A percentile compares a stretch with the other conserved stretches of the same genome.
Evolutionary conservation across 768 basidiomycete species (phyloP).

Genomic region (Amyloporia xantha): DNA sequence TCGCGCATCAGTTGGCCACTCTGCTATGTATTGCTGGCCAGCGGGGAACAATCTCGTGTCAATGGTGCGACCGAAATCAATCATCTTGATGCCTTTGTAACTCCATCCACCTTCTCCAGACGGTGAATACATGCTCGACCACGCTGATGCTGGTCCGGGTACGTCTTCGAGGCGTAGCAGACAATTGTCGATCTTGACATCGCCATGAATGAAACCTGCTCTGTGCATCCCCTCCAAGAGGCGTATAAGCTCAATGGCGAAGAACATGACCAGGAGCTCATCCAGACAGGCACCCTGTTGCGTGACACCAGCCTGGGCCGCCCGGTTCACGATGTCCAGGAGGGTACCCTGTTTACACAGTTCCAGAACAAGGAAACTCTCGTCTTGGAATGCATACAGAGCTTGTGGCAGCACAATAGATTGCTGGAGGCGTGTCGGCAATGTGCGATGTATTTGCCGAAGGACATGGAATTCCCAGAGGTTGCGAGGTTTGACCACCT

Average conservation of each 20-base stretch:
- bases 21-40: slow-evolving; percentile 74
- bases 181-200: slow-evolving; percentile 99
- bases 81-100: slow-evolving; percentile 82
- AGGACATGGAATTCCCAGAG: slow-evolving; percentile 92
- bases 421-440: slow-evolving; percentile 50
- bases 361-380: slow-evolving; percentile 85
- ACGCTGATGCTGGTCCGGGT: slow-evolving; percentile 59
- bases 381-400: slow-evolving; percentile 80
- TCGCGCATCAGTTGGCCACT: slow-evolving; percentile 84
- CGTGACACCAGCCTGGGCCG: slow-evolving; percentile 64
- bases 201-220: slow-evolving; percentile 90
- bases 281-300: slow-evolving; percentile 81
- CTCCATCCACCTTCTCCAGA: slow-evolving; percentile 80
- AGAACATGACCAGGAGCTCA: slow-evolving; percentile 92
- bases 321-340: slow-evolving; percentile 86
- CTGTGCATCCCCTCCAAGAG: slow-evolving; percentile 77
- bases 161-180: slow-evolving; percentile 86
- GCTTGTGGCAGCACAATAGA: slow-evolving; percentile 76
- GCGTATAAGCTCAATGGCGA: slow-evolving; percentile 83
- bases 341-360: slow-evolving; percentile 89
- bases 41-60: slow-evolving; percentile 78
- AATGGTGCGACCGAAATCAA: slow-evolving; percentile 96
- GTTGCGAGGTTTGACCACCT: slow-evolving; percentile 83
- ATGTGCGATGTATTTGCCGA: slow-evolving; percentile 61
- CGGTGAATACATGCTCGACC: slow-evolving; percentile 73